Conservation (phyloP, 257 asterid species). For the Leptodermis oblonga region DNA sequence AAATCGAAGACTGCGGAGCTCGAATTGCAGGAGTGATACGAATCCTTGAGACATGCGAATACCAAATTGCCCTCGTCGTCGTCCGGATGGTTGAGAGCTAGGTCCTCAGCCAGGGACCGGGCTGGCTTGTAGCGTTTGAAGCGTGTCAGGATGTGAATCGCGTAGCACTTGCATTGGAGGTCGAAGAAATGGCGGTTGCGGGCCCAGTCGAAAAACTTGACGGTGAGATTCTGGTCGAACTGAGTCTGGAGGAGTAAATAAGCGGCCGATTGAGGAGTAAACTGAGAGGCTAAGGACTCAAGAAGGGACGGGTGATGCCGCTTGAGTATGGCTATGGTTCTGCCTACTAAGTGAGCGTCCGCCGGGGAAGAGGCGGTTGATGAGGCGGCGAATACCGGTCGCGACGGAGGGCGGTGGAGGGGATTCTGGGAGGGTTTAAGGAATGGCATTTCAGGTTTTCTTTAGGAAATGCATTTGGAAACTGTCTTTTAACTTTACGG, state of each 20-base stretch:
- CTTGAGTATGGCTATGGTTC: conserved; percentile 55
- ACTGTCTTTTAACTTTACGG: no score
- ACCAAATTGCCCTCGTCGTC: conserved; percentile 38
- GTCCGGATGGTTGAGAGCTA: conserved; percentile 24
- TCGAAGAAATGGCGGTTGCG: conserved; percentile 57
- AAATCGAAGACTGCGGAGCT: conserved; percentile 82
- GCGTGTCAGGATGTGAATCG: conserved; percentile 78
- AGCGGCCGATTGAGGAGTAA: conserved; percentile 67
- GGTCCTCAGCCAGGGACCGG: conserved; percentile 55
- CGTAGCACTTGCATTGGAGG: conserved; percentile 53
- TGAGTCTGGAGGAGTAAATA: conserved; percentile 60
- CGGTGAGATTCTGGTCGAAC: conserved; percentile 32
- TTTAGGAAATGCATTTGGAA: not conserved
- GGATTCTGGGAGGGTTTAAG: conserved; percentile 30
- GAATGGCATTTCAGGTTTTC: conserved; percentile 40
- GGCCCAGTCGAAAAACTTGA: conserved; percentile 69
- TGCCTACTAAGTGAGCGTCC: conserved; percentile 38
- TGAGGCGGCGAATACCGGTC: conserved; percentile 19
- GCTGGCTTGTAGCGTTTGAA: conserved; percentile 70
- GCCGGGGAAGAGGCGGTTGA: conserved; percentile 24
- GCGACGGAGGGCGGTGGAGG: conserved; percentile 31
- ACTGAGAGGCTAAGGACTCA: conserved; percentile 43
- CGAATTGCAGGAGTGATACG: conserved; percentile 62
- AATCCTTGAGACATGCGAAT: conserved; percentile 49
- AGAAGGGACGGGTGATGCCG: conserved; percentile 46